These are phyloP conservation scores for Yamadazyma tumulicola DNA, from an alignment of 805 yeast genomes.

Conservation along the genomic window DNA sequence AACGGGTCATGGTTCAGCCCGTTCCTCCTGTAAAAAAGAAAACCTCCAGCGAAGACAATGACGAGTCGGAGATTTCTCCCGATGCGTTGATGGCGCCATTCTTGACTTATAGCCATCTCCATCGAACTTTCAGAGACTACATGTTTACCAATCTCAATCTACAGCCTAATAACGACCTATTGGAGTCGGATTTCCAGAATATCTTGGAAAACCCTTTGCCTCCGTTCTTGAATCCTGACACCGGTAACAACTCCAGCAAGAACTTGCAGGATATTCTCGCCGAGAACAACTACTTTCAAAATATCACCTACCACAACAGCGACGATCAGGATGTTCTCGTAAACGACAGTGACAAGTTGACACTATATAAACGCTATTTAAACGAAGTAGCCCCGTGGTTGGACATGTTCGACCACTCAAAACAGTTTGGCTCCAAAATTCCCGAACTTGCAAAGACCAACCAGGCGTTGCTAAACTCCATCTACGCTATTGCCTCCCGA, in stretches of 20 bases:
- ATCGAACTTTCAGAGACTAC: conserved; percentile 33
- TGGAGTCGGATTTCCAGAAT: conserved; percentile 11
- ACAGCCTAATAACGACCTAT: conserved; percentile 5
- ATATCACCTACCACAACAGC: background rate
- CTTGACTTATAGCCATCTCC: conserved; percentile 22
- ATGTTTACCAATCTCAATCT: conserved; percentile 33
- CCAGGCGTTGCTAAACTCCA: conserved; percentile 20
- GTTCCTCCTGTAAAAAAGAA: background rate
- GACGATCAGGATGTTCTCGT: conserved; percentile 3
- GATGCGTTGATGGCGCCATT: conserved; percentile 13
- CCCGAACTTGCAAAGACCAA: conserved; percentile 11
- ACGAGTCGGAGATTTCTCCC: conserved; percentile 7
- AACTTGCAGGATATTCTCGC: conserved; percentile 6
- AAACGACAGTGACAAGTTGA: conserved; percentile 20
- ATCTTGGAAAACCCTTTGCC: conserved; percentile 12
- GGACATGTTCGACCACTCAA: conserved; percentile 35
- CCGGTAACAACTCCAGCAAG: background rate
- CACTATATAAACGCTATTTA: conserved; percentile 28
- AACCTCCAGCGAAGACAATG: background rate
- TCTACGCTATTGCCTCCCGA: conserved; percentile 30
- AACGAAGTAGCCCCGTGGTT: conserved; percentile 38
- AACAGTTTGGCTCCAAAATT: conserved; percentile 27
- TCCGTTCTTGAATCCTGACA: conserved; percentile 1
- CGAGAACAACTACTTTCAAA: conserved; percentile 3
- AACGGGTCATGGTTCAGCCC: conserved; percentile 6